phyloP scores from a whole-genome alignment of 257 asterid genomes.

The Capsicum pubescens region DNA sequence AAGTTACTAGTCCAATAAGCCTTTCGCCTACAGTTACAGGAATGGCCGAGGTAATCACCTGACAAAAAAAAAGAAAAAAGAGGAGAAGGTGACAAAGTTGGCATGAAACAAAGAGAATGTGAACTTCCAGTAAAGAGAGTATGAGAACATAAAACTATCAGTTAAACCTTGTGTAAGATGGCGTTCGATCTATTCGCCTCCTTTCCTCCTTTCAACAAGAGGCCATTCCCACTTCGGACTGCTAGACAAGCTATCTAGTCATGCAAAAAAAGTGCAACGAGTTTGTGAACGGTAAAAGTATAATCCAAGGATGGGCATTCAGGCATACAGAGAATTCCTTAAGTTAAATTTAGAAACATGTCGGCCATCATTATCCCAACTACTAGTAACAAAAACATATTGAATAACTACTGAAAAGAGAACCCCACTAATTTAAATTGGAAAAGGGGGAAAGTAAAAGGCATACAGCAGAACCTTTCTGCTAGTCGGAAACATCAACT shows the following conservation, averaged over 20 bases:
- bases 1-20: slow-evolving; percentile 81
- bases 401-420: slow-evolving; percentile 22
- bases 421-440: slow-evolving; percentile 9
- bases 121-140: neutral
- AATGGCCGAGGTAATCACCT: slow-evolving; percentile 73
- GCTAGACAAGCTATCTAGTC: slow-evolving; percentile 84
- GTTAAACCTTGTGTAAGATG: slow-evolving; percentile 70
- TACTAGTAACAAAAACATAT: neutral
- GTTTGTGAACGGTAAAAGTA: slow-evolving; percentile 21
- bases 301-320: slow-evolving; percentile 22
- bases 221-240: slow-evolving; percentile 83
- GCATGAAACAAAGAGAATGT: neutral
- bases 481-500: slow-evolving; percentile 15
- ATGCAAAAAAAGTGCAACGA: slow-evolving; percentile 16
- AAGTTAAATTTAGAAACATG: neutral
- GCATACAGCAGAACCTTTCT: slow-evolving; percentile 15
- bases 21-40: slow-evolving; percentile 70
- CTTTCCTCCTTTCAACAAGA: slow-evolving; percentile 84
- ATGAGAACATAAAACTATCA: slow-evolving; percentile 18
- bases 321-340: slow-evolving; percentile 23
- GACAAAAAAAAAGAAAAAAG: neutral
- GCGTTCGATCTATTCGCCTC: slow-evolving; percentile 75
- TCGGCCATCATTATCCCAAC: neutral
- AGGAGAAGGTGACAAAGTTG: slow-evolving; percentile 21
- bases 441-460: slow-evolving; percentile 9